Evolutionary conservation across 768 basidiomycete genomes (phyloP).

Genomic region (Boletus pseudo-olivaceus): DNA sequence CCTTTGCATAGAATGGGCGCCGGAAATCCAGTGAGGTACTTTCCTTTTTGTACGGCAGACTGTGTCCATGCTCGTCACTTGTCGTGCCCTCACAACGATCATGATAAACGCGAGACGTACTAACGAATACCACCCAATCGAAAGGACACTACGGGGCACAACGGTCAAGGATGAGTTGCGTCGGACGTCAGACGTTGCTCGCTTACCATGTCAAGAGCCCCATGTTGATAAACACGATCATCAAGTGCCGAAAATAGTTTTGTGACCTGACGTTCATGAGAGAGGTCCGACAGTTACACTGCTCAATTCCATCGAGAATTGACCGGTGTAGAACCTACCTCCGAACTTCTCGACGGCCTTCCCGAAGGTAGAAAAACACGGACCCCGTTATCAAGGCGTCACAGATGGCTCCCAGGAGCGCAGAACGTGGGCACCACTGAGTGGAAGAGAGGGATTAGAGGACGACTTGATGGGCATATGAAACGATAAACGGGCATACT

Average conservation of each 20-base stretch:
- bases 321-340: not conserved
- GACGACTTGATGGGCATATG: too few species aligned
- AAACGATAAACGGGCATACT: not conserved
- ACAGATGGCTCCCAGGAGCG: slow-evolving; percentile 7
- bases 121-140: slow-evolving; percentile 8
- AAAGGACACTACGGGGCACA: not conserved
- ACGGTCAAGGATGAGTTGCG: not conserved
- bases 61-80: not conserved
- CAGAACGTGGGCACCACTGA: slow-evolving; percentile 30
- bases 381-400: slow-evolving; percentile 20
- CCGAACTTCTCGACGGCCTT: slow-evolving; percentile 4
- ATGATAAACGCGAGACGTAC: not conserved
- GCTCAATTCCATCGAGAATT: not conserved
- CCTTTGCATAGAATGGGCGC: not conserved
- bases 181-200: not conserved
- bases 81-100: not conserved
- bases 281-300: not conserved
- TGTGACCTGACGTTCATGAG: not conserved
- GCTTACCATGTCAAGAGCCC: slow-evolving; percentile 13
- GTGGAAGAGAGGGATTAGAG: not conserved
- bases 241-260: slow-evolving; percentile 12
- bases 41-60: not conserved
- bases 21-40: not conserved
- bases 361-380: slow-evolving; percentile 22
- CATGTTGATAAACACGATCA: slow-evolving; percentile 15